Conservation (phyloP, 805 yeast species). For the Lipomyces yamadae region DNA sequence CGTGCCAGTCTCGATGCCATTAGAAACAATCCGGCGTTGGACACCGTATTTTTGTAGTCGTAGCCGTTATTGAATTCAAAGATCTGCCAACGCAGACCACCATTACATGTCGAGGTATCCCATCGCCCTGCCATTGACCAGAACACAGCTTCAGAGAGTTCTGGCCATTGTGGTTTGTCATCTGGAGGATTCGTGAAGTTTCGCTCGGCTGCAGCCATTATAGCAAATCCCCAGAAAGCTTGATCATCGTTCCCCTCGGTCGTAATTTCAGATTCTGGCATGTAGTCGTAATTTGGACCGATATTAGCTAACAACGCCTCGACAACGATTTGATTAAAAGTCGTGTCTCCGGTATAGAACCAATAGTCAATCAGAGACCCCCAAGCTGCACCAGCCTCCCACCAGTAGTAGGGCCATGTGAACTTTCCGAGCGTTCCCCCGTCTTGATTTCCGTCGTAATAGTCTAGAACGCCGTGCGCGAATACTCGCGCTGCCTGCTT, state of each 20-base stretch:
- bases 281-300: conserved; percentile 74
- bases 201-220: conserved; percentile 88
- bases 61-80: conserved; percentile 94
- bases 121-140: conserved; percentile 89
- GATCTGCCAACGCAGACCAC: conserved; percentile 97
- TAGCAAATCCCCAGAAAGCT: conserved; percentile 95
- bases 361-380: conserved; percentile 83
- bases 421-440: conserved; percentile 92
- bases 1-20: conserved; percentile 83
- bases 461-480: conserved; percentile 67
- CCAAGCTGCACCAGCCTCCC: conserved; percentile 88
- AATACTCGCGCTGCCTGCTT: conserved; percentile 57
- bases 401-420: conserved; percentile 91
- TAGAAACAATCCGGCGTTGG: conserved; percentile 81
- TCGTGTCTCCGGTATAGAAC: conserved; percentile 68
- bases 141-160: conserved; percentile 84
- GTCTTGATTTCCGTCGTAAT: conserved; percentile 63
- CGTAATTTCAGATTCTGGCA: conserved; percentile 85
- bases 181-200: conserved; percentile 73
- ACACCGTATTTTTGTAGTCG: conserved; percentile 85
- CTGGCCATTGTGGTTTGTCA: conserved; percentile 74
- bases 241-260: conserved; percentile 99
- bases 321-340: conserved; percentile 63
- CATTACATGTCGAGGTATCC: conserved; percentile 75
- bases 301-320: conserved; percentile 73